These are phyloP conservation scores for Garcileccinum viscosum DNA, from an alignment of 1,284 basidiomycete genomes.

Conservation along the genomic window DNA sequence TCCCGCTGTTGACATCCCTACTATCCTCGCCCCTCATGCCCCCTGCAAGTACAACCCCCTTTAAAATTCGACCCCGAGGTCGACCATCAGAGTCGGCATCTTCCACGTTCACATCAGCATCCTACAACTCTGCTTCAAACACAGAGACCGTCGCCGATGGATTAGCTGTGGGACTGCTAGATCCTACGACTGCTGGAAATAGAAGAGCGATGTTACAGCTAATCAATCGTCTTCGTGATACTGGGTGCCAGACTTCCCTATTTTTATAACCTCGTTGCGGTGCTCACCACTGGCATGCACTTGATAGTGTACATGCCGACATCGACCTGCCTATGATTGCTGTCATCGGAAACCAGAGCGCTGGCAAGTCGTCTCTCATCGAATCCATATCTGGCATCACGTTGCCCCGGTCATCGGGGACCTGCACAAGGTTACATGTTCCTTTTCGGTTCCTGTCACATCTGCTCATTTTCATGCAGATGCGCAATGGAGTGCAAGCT, in stretches of 20 bases:
- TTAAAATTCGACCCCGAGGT: background rate
- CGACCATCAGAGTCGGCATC: background rate
- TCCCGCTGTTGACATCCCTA: background rate
- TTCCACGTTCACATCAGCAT: background rate
- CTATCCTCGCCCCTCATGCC: background rate
- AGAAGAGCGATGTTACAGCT: background rate
- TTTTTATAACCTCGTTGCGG: background rate
- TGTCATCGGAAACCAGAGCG: conserved; percentile 70
- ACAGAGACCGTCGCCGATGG: background rate
- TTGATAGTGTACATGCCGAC: conserved; percentile 61
- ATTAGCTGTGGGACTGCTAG: conserved; percentile 51
- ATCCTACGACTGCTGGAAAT: background rate
- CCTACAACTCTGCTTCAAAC: background rate
- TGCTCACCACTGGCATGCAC: background rate
- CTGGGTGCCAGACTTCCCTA: conserved; percentile 48
- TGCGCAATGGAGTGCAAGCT: conserved; percentile 76
- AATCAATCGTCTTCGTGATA: conserved; percentile 36
- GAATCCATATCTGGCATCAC: conserved; percentile 77
- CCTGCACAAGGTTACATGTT: conserved; percentile 64
- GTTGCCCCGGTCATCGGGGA: conserved; percentile 66
- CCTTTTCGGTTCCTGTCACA: accelerated
- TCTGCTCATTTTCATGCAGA: conserved; percentile 42
- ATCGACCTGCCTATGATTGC: conserved; percentile 75
- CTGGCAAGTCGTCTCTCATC: conserved; percentile 77
- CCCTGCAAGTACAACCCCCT: background rate